Evolutionary conservation across 1,139 yeast genomes (phyloP), one percentile per base, ranked within the genome.

Genomic region (Zygotorulaspora mrakii): DNA sequence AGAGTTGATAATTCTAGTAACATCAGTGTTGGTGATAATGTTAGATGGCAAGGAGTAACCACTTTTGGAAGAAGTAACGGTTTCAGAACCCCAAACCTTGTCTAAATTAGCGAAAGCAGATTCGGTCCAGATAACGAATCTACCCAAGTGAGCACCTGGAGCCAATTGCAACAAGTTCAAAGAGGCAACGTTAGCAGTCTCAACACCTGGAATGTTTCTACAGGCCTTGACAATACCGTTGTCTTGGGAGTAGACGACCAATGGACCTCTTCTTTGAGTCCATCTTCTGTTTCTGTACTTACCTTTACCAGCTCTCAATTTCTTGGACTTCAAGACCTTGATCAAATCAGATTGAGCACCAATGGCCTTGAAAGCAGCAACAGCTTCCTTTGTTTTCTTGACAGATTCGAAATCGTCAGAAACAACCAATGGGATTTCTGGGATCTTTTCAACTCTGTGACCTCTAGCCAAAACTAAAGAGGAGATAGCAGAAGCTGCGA

Each of bases 121-220:
- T 78, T 88, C 95, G 68, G 98, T 89, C 98, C 98, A 91, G 87
- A 91, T 86, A 69, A 94, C 84, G 69, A 91, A 91, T 82, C 98
- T 89, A 77, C 98, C 98, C 67, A 91, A 80, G 82, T 91, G 98
- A 69, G 97, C 95, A 84, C 99, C 99, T 73, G 99, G 99, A 63
- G 99, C 99, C 69, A 91, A 85, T 79, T 91, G 97, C 72, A 94
- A 85, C 68, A 94, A 79, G 77, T 94, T 94, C 69, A 91, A 82
- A 69, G 91, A 79, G 68, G 84, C 77, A 64, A 91, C 98, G 70
- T 83, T 78, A 65, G 91, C 81, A 66, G 96, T 83, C 79, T 91
- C 98, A 61, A 91, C 97, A 85, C 99, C 99, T 74, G 99, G 98
- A 61, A 91, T 77, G 86, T 91, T 94, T 84, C 97, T 89, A 82